Conservation (phyloP, 2,329 filamentous ascomycete genomes). For the Trichoderma sp. region DNA sequence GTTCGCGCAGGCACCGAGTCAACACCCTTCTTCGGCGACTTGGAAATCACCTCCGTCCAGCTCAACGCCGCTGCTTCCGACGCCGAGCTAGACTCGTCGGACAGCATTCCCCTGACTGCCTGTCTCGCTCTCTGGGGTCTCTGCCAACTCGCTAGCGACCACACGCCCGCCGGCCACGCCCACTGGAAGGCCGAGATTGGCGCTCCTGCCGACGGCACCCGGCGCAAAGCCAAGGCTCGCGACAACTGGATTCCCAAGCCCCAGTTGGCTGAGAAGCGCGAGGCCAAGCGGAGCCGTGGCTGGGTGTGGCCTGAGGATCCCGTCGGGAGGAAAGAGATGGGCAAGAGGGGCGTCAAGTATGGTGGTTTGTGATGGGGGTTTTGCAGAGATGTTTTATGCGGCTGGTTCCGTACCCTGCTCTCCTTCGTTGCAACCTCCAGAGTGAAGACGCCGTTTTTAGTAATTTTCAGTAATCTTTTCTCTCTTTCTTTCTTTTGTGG, state of each 20-base stretch:
- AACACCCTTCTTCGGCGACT: constrained; percentile 81
- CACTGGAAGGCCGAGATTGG: constrained; percentile 71
- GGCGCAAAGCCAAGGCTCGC: constrained; percentile 66
- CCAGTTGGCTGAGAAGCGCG: constrained; percentile 71
- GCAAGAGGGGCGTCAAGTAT: constrained; percentile 62
- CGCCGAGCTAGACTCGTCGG: constrained; percentile 27
- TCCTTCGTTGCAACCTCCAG: background rate
- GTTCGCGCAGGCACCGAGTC: constrained; percentile 74
- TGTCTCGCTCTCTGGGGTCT: constrained; percentile 75
- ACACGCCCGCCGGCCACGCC: constrained; percentile 53
- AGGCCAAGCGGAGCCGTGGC: constrained; percentile 69
- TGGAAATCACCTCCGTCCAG: constrained; percentile 69
- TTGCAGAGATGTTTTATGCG: background rate
- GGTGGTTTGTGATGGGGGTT: constrained; percentile 30
- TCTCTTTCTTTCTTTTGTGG: background rate
- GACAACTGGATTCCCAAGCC: constrained; percentile 75
- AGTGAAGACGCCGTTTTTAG: background rate
- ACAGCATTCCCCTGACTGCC: constrained; percentile 58
- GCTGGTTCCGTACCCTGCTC: constrained; percentile 1
- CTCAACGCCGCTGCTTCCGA: constrained; percentile 45
- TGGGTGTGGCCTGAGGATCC: constrained; percentile 77
- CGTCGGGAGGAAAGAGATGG: constrained; percentile 68
- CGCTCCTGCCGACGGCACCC: constrained; percentile 68
- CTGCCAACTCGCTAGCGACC: constrained; percentile 66
- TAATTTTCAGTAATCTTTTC: background rate